Percentiles rank a stretch among this genome's conserved stretches.
phyloP scores from a whole-genome alignment of 306 rosid species.

The Cyclanthera cordifolia region DNA sequence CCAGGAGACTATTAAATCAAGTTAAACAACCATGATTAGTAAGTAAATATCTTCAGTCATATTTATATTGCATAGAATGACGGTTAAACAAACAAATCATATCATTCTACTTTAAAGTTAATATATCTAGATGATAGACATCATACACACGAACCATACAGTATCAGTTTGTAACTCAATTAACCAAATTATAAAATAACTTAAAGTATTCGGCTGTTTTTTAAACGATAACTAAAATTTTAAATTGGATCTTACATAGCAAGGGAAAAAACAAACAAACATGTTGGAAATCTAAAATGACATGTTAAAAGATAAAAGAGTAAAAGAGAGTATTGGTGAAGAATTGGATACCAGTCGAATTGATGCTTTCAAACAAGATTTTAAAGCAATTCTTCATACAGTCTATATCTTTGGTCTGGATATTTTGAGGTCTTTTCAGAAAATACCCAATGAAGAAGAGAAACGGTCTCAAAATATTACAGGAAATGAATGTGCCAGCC shows the following conservation, averaged over 20 bases:
- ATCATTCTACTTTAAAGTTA: neutral
- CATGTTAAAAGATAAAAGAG: neutral
- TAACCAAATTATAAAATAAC: neutral
- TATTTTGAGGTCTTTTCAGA: constrained; percentile 29
- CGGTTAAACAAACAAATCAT: neutral
- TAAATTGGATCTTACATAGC: neutral
- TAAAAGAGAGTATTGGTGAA: neutral
- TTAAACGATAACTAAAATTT: neutral
- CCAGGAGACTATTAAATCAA: neutral
- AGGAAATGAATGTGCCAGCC: constrained; percentile 46
- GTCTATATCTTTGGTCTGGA: constrained; percentile 25
- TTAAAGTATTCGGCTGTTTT: neutral
- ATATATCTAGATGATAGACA: neutral
- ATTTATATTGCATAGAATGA: too few relatives aligned
- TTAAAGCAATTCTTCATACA: constrained; percentile 55
- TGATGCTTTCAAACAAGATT: constrained; percentile 63
- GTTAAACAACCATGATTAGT: neutral
- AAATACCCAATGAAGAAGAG: constrained; percentile 52
- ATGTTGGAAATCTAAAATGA: neutral
- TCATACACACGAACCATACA: neutral
- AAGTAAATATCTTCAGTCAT: too few relatives aligned
- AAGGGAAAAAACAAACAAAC: neutral
- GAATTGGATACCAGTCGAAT: constrained; percentile 46
- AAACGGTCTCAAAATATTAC: constrained; percentile 63
- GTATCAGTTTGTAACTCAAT: neutral